Base-by-base conservation (phyloP, 352 stramenopile genomes). In the Globisporangium emineosum region DNA sequence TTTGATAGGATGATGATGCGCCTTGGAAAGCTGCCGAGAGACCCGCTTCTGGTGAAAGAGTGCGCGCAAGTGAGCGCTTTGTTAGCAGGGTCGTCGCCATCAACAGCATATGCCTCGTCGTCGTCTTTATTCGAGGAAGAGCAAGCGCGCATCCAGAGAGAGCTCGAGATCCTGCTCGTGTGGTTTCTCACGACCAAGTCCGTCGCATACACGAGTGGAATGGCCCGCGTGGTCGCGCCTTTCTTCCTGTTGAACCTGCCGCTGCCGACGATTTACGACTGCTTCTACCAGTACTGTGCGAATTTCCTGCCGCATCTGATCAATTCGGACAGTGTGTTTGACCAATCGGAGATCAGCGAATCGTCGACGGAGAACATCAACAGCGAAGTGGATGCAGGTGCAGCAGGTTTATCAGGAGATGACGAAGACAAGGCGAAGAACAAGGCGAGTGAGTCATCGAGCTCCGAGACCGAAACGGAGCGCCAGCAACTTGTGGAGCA, bases 131-230 rank as follows among this genome's bases (percentile, higher is more conserved):
- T 2, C 29, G 55, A 58, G 0, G 63, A 72, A 17, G 59, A 69
- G 25, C 53, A 71, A 23, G 72, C 75, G 27, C 65, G 74, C 7
- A 66, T 83, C 27, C 82, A 91, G 55, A 77, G 78, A 37, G 78
- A 90, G 33, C 66, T 91, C 42, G 85, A 93, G 71, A 80, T 90
- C 17, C 60, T 93, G 53, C 66, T 93, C 35, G 71, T 93, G 57
- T 93, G 83, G 83, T 91, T 92, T 57, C 66, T 93, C 7, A 90
- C 83, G 40, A 91, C 85, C 54, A 93, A 93, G 51, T 89, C 81
- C 43, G 78, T 93, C 37, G 75, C 72, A 21, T 93, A 93, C 69
- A 76, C 68, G 21, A 73, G 76, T 45, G 85, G 85, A 33, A 93
- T 93, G 85, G 85, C 85, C 37, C 77, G 83, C 12, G 83, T 89